Evolutionary conservation across 225 moss, liverwort and hornwort genomes (phyloP).

Genomic region (Pseudisothecium myosuroides): DNA sequence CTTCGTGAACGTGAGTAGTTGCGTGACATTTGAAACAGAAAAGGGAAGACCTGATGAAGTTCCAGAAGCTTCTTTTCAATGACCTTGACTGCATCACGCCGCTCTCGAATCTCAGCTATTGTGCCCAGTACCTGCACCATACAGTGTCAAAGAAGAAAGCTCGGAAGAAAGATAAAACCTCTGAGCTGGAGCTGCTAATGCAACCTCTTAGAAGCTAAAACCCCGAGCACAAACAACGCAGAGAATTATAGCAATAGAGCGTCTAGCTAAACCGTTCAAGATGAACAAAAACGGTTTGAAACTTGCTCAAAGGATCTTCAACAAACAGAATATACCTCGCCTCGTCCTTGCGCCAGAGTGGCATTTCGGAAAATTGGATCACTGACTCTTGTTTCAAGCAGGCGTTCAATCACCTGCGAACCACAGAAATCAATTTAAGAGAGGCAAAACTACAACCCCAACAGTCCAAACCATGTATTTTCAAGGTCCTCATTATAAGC

Average conservation of each 20-base stretch:
- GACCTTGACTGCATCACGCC: slow-evolving; percentile 21
- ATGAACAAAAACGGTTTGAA: not conserved
- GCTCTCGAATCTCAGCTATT: slow-evolving; percentile 12
- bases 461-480: not conserved
- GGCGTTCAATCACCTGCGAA: slow-evolving; percentile 34
- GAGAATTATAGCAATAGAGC: not conserved
- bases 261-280: not conserved
- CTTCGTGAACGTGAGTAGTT: no score
- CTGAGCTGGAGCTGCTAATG: not conserved
- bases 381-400: slow-evolving; percentile 54
- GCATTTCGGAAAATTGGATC: slow-evolving; percentile 49
- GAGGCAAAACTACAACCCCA: not conserved
- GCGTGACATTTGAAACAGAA: not conserved
- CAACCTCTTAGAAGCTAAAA: not conserved
- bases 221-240: not conserved
- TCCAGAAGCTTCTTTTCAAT: slow-evolving; percentile 52
- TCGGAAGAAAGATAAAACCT: no score
- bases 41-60: slow-evolving; percentile 41
- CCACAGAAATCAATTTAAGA: not conserved
- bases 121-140: slow-evolving; percentile 36
- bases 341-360: slow-evolving; percentile 47
- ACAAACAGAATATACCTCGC: slow-evolving; percentile 22
- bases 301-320: not conserved
- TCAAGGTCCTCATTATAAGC: no score
- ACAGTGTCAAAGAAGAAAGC: not conserved